Base-by-base conservation (phyloP, 2,329 filamentous ascomycete genomes). In the Aureobasidium musti region DNA sequence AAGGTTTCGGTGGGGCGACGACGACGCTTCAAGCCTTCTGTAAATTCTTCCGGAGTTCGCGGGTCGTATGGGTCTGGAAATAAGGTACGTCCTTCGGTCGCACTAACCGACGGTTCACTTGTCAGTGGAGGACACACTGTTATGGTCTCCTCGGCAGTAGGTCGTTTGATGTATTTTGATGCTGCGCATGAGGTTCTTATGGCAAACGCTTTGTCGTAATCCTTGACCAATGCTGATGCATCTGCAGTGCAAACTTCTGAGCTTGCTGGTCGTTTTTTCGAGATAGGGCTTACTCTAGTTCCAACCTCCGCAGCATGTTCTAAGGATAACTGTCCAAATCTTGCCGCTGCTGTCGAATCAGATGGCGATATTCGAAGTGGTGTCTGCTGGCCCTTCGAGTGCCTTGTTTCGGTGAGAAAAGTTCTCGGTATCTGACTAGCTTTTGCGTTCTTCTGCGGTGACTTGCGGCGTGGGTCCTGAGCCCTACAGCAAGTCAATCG, bases 401-500 rank as follows among this genome's bases (percentile, higher is more conserved):
- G 30, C 37, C 23, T 37, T 37, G 30, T 26, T 49, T 61, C 57
- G 28, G 26, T 19, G 2, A 28, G 23, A 10, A 61, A 33, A 41
- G 30, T n/a, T 41, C 21, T 63, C 17, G 30, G 26, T 52, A 41
- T n/a, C 11, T 17, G 35, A 39, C 23, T 30, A 3, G 28, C 8
- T 63, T 28, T 39, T 39, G 33, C 21, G 17, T 23, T 26, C 35
- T 50, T 63, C 26, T 35, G 35, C 19, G 37, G 35, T 49, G 61
- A 54, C 49, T 54, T 47, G 41, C 37, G 61, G 23, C 37, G 13
- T 33, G 47, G 49, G 23, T 43, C 35, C 28, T 64, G 61, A 35
- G 23, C 49, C 49, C 61, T 64, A 54, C 21, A 54, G 49, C 41
- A 54, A 53, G 61, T 64, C 61, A 64, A 64, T 64, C 37, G 49